Percentiles rank a stretch among this genome's conserved stretches.
phyloP scores from a whole-genome alignment of 2,329 filamentous ascomycete species.

The Triangularia verruculosa region DNA sequence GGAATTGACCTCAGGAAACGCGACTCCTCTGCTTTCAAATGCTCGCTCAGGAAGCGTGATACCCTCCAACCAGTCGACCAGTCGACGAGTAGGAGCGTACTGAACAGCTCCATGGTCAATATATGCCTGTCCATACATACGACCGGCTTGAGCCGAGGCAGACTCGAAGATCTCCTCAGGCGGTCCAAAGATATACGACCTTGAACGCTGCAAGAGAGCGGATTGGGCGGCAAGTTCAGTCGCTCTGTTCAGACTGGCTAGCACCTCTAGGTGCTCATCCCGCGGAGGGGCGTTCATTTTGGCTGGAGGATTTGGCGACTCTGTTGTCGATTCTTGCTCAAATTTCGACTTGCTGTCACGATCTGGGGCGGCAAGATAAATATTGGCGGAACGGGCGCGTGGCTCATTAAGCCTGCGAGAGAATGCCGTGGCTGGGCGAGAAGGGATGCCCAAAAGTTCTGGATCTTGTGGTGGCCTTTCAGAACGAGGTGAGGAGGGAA shows the following conservation, averaged over 20 bases:
- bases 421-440: not conserved
- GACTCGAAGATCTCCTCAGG: not conserved
- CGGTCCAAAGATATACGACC: not conserved
- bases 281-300: not conserved
- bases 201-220: not conserved
- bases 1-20: not conserved
- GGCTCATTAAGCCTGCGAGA: not conserved
- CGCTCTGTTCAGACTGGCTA: not conserved
- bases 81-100: not conserved
- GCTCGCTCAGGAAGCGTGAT: not conserved
- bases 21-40: not conserved
- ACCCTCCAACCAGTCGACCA: not conserved
- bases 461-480: not conserved
- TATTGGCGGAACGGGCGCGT: not conserved
- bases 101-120: not conserved
- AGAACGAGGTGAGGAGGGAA: not conserved
- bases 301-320: not conserved
- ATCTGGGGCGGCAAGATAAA: not conserved
- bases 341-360: not conserved
- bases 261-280: not conserved
- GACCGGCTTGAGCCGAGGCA: not conserved
- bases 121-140: not conserved
- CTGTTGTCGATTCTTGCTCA: no score
- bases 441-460: not conserved
- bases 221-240: not conserved